These are phyloP conservation scores for Neoconidiobolus thromboides DNA, from an alignment of 371 early-diverging fungal genomes.

Conservation along the genomic window DNA sequence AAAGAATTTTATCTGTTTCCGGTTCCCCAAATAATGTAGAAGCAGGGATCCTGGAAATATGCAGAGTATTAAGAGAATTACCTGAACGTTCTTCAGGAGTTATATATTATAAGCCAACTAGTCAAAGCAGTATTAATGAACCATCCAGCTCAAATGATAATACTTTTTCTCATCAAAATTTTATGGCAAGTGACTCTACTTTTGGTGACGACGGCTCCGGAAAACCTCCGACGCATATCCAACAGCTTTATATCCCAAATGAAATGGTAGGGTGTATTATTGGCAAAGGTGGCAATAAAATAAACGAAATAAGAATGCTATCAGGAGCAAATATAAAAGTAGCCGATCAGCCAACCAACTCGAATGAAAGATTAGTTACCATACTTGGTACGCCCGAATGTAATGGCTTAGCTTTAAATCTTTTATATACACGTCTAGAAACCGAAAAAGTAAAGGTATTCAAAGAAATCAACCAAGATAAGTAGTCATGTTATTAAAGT, in stretches of 20 bases:
- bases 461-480: too few relatives aligned
- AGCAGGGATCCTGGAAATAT: slow-evolving; percentile 52
- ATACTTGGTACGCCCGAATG: slow-evolving; percentile 62
- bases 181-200: too few relatives aligned
- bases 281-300: slow-evolving; percentile 70
- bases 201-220: neutral
- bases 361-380: slow-evolving; percentile 53
- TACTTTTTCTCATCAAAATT: slow-evolving; percentile 3
- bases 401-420: slow-evolving; percentile 59
- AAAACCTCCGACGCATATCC: slow-evolving; percentile 26
- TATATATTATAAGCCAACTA: slow-evolving; percentile 37
- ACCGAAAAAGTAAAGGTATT: slow-evolving; percentile 25
- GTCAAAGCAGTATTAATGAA: slow-evolving; percentile 3
- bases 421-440: slow-evolving; percentile 59
- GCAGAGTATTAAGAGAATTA: slow-evolving; percentile 35
- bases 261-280: slow-evolving; percentile 77
- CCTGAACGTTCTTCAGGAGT: slow-evolving; percentile 22
- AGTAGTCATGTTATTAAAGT: too few relatives aligned
- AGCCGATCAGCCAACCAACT: slow-evolving; percentile 30
- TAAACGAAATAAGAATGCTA: slow-evolving; percentile 59
- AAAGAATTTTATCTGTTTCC: slow-evolving; percentile 68
- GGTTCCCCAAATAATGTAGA: slow-evolving; percentile 65
- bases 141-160: slow-evolving; percentile 11
- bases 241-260: slow-evolving; percentile 66
- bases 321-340: slow-evolving; percentile 65